Evolutionary conservation across 73 alveolate species (phyloP).

Genomic region (Blepharisma japonicum): DNA sequence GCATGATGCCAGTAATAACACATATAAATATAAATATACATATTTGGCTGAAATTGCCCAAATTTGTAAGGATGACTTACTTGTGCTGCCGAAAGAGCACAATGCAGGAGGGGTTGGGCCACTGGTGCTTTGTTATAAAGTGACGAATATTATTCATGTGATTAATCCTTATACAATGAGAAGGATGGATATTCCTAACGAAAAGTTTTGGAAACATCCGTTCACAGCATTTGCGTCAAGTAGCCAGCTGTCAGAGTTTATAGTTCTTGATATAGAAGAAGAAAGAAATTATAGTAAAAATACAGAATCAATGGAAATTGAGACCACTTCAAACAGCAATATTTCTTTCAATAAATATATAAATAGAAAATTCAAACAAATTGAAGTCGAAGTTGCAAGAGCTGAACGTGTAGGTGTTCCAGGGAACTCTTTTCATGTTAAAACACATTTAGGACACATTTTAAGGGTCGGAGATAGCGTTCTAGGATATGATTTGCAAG

Average conservation of each 20-base stretch:
- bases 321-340: not conserved
- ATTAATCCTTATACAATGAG: conserved; percentile 90
- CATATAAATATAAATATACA: conserved; percentile 82
- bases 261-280: conserved; percentile 52
- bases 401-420: conserved; percentile 39
- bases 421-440: conserved; percentile 31
- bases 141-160: conserved; percentile 80
- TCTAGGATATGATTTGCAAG: conserved; percentile 57
- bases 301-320: conserved; percentile 42
- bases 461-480: conserved; percentile 59
- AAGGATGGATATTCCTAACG: conserved; percentile 78
- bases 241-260: conserved; percentile 44
- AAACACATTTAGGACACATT: conserved; percentile 61
- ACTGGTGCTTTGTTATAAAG: conserved; percentile 84
- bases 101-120: conserved; percentile 97
- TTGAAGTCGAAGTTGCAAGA: conserved; percentile 58
- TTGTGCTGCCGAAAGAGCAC: conserved; percentile 77
- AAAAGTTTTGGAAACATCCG: conserved; percentile 85
- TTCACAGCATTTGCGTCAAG: conserved; percentile 53
- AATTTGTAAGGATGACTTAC: conserved; percentile 95
- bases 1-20: conserved; percentile 87
- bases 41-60: conserved; percentile 92
- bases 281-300: conserved; percentile 15
- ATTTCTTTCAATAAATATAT: conserved; percentile 28
- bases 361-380: conserved; percentile 41